phyloP scores from a whole-genome alignment of 371 early-diverging fungal species.

The Mucor velutinosus region DNA sequence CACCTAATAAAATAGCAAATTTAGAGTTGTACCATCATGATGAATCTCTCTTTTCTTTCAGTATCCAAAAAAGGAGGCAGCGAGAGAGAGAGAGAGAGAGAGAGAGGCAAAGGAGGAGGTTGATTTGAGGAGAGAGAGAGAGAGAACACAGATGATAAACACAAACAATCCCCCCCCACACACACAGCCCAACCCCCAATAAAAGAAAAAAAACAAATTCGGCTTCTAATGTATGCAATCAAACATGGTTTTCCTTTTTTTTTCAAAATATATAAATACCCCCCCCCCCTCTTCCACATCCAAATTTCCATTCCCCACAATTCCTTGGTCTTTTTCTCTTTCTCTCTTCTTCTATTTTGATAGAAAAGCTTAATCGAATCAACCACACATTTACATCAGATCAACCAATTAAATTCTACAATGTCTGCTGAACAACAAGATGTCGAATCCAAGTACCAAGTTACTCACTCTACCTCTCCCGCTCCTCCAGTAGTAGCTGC shows the following conservation, averaged over 20 bases:
- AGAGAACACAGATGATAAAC: too few species aligned
- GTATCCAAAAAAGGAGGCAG: background rate
- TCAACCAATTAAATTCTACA: background rate
- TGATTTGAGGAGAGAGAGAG: background rate
- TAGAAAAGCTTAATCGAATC: background rate
- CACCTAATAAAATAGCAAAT: background rate
- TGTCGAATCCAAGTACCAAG: slow-evolving; percentile 29
- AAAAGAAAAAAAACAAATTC: background rate
- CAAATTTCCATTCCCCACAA: slow-evolving; percentile 11
- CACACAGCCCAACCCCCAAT: too few species aligned
- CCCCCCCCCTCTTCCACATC: slow-evolving; percentile 4
- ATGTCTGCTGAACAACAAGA: slow-evolving; percentile 29
- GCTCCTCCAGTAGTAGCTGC: slow-evolving; percentile 21
- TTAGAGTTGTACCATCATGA: background rate
- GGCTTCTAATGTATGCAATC: slow-evolving; percentile 2
- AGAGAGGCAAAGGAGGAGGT: background rate
- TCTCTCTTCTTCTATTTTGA: background rate
- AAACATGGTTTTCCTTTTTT: background rate
- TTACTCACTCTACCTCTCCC: slow-evolving; percentile 8
- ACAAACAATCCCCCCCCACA: background rate
- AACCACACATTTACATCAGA: background rate
- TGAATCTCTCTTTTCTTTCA: background rate
- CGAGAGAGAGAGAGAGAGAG: background rate
- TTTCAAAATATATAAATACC: slow-evolving; percentile 13
- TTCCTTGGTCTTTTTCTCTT: slow-evolving; percentile 5